A percentile compares a stretch with the other conserved stretches of the same genome.
phyloP scores from a whole-genome alignment of 495 filamentous ascomycete genomes.

The Tuber brumale region DNA sequence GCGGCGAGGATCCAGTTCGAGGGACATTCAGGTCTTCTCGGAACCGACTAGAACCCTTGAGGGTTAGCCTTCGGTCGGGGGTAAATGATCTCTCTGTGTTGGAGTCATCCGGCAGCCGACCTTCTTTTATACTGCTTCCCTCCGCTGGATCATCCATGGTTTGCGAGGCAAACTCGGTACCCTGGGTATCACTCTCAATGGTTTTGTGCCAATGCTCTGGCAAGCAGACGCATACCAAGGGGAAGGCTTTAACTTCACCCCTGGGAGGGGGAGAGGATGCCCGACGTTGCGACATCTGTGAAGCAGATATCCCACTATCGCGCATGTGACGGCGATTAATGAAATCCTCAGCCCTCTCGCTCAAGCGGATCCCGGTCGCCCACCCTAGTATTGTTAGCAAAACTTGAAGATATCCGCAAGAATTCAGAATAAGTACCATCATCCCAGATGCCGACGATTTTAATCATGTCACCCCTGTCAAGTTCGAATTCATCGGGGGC shows the following conservation, averaged over 20 bases:
- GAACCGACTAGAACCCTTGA: constrained; percentile 37
- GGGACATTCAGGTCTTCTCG: constrained; percentile 38
- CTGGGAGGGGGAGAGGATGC: constrained; percentile 62
- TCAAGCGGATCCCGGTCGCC: constrained; percentile 83
- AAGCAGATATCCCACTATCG: constrained; percentile 85
- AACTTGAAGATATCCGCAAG: constrained; percentile 1
- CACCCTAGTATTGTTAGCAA: constrained; percentile 47
- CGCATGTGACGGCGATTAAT: constrained; percentile 71
- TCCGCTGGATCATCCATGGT: constrained; percentile 19
- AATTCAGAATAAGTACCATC: constrained; percentile 54
- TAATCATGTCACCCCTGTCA: constrained; percentile 96
- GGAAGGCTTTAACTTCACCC: constrained; percentile 96
- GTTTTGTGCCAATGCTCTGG: constrained; percentile 97
- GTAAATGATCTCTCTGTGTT: constrained; percentile 15
- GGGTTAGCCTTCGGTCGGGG: constrained; percentile 34
- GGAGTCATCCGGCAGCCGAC: constrained; percentile 19
- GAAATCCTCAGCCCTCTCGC: constrained; percentile 82
- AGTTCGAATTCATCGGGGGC: constrained; percentile 90
- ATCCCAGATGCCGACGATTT: constrained; percentile 98
- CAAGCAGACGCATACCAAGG: constrained; percentile 92
- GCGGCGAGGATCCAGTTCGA: constrained; percentile 22
- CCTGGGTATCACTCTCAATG: constrained; percentile 67
- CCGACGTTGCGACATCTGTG: constrained; percentile 35
- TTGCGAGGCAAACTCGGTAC: constrained; percentile 21
- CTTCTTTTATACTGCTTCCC: constrained; percentile 14